phyloP scores from a whole-genome alignment of 176 grass and related monocot species.

The Oryza meyeriana region DNA sequence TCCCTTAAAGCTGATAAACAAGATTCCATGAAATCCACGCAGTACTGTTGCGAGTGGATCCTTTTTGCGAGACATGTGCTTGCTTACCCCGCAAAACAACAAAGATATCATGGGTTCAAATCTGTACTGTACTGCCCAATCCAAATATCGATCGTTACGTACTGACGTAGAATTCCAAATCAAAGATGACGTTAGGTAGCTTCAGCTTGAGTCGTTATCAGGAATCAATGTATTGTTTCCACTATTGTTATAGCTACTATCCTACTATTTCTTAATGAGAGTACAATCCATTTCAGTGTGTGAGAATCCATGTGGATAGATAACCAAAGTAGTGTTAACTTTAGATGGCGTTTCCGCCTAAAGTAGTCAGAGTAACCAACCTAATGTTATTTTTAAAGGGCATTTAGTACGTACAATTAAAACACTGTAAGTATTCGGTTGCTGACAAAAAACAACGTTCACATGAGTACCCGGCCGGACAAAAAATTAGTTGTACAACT shows the following conservation, averaged over 20 bases:
- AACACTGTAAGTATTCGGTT: neutral
- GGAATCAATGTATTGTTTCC: neutral
- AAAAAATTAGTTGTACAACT: neutral
- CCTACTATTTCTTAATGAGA: neutral
- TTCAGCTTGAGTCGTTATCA: neutral
- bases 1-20: neutral
- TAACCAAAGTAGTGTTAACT: neutral
- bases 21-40: neutral
- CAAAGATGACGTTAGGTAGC: neutral
- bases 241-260: neutral
- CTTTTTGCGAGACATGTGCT: neutral
- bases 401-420: neutral
- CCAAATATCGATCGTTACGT: neutral
- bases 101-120: neutral
- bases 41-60: neutral
- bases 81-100: neutral
- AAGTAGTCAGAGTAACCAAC: neutral
- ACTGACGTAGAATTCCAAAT: neutral
- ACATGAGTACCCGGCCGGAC: neutral
- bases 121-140: neutral
- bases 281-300: neutral
- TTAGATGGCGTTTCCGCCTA: neutral
- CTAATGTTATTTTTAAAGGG: neutral
- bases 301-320: neutral
- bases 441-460: slow-evolving; percentile 6